phyloP scores from a whole-genome alignment of 257 asterid genomes.

The Misopates orontium region DNA sequence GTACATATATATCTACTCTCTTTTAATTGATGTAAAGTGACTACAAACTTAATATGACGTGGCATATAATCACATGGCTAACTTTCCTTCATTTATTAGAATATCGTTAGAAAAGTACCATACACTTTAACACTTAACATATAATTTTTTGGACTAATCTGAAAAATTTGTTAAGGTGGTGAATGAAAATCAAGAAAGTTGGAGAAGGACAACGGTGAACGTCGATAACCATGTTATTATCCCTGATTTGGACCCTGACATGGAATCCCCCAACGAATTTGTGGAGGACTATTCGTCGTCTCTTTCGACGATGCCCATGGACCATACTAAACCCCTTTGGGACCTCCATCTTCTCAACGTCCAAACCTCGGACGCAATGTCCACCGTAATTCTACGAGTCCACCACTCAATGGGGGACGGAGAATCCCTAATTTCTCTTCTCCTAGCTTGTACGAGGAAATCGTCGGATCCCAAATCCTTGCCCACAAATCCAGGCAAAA shows the following conservation, averaged over 20 bases:
- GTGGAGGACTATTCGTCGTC: conserved; percentile 12
- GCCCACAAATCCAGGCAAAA: conserved; percentile 8
- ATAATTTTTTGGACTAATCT: too few relatives aligned
- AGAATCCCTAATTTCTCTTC: conserved; percentile 9
- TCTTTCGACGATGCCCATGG: conserved; percentile 12
- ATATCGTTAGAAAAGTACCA: too few relatives aligned
- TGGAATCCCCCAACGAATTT: conserved; percentile 6
- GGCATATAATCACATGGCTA: too few relatives aligned
- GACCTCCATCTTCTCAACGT: background rate
- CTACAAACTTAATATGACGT: too few relatives aligned
- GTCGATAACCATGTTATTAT: background rate
- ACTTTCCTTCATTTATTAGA: too few relatives aligned
- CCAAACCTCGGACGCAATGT: background rate
- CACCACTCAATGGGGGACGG: conserved; percentile 20
- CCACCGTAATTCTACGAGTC: background rate
- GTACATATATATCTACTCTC: too few relatives aligned
- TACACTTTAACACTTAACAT: too few relatives aligned
- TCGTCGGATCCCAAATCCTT: conserved; percentile 16
- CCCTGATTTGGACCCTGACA: conserved; percentile 16
- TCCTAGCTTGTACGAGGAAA: conserved; percentile 17
- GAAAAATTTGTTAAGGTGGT: too few relatives aligned
- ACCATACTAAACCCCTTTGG: conserved; percentile 4
- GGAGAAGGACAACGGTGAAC: conserved; percentile 14
- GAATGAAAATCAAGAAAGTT: background rate
- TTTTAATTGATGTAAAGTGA: too few relatives aligned